Base-by-base conservation (phyloP, 78 protist species). In the Salpingoeca rosetta region DNA sequence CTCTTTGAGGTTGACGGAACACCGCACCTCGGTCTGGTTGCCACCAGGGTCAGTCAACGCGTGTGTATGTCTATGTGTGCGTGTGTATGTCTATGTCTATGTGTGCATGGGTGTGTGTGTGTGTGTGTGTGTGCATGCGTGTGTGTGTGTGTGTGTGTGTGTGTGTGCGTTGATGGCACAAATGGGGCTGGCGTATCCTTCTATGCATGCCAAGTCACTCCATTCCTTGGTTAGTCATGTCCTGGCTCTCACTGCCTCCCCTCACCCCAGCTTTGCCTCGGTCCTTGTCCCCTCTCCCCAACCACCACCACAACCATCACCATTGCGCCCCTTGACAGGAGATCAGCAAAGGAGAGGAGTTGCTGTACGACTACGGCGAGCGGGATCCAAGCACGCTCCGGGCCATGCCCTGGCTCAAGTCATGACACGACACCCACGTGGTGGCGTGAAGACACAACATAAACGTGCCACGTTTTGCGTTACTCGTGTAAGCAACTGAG, bases 301-400 rank as follows among this genome's bases (percentile, higher is more conserved):
- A n/a, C n/a, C n/a, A n/a, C n/a, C n/a, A n/a, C n/a, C n/a, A n/a
- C n/a, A n/a, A 51, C 65, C 31, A 51, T 17, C 65, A 51, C 65
- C 65, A 22, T 51, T 7, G 65, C 31, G 65, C 17, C 31, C 7
- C 17, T 7, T 51, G 65, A 51, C 65, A 51, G 65, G 82, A 85
- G 80, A 85, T 85, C 81, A 11, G 27, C 27, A n/a, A 26, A 24
- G 82, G 82, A 28, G 87, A 85, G 45, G 87, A 85, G 37, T 82
- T 85, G 41, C 82, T 65, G 25, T 85, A 85, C 82, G 87, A 85
- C 81, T 85, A 85, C 44, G 87, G 87, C 27, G 87, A 85, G 40
- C 81, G 87, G 37, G 38, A 82, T 25, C 74, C 74, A 24, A 51
- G 26, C 31, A 35, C 41, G 0, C 22, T 85, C 27, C 41, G 51